Evolutionary conservation across 148 eudicot genomes (phyloP), one percentile per base, ranked within the genome.

Genomic region (Silene latifolia): DNA sequence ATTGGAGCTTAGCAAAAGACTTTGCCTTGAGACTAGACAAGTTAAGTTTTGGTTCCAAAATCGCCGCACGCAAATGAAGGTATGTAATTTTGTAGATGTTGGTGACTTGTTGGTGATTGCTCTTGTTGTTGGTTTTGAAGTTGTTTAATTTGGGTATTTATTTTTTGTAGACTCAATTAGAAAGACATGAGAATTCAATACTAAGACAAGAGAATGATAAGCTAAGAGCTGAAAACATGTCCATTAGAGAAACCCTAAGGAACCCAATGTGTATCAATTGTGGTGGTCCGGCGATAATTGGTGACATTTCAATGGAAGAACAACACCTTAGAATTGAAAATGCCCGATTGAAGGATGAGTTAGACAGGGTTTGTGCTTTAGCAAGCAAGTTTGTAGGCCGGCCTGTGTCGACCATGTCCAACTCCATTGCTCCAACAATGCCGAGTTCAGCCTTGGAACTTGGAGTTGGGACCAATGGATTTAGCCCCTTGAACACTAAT

Each of bases 11-110:
- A 91, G 98, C 81, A 90, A 72, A 68, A 88, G 91, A 83, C 90
- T 94, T 58, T 87, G 82, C 54, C 88, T 94, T 84, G 98, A 88
- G 62, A 88, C 91, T 20, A 70, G 98, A 46, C 98, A 94, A 76
- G 98, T 94, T 67, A 94, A 94, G 83, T 94, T 94, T 77, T 94
- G 98, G 98, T 94, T 94, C 73, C 98, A 94, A 76, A 94, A 94
- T 82, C 88, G 98, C 7, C 83, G 98, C 15, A 94, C 98, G 54
- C 98, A 94, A 53, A 94, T 91, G 98, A 94, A 94, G 95, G 98
- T 93, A 76, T 58, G 75, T 80, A 21, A 60, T 27, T 3, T 35
- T 3, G 21, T 42, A 44, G 51, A 56, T 71, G 32, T 63, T 8
- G 9, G 23, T 21, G 21, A 12, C 1, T 21, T 69, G 73, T 44